A percentile compares a stretch with the other conserved stretches of the same genome.
phyloP scores from a whole-genome alignment of 2,329 filamentous ascomycete species.

The Elsinoe necatrix region DNA sequence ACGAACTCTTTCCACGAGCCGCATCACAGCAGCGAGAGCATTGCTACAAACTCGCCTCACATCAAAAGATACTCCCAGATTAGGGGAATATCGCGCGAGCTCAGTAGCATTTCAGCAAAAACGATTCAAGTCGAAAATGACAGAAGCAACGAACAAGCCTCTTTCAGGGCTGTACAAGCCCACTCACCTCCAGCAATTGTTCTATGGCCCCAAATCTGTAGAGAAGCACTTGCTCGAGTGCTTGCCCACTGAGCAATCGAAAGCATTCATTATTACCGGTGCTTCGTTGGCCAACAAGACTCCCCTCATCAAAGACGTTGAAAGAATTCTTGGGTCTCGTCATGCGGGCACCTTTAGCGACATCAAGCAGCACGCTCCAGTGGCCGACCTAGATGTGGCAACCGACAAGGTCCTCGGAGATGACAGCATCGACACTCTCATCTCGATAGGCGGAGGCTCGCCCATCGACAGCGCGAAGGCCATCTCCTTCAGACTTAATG shows the following conservation, averaged over 20 bases:
- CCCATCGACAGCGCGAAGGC: constrained; percentile 47
- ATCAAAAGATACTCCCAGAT: background rate
- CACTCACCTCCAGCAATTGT: constrained; percentile 41
- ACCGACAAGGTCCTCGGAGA: constrained; percentile 40
- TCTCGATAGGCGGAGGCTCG: constrained; percentile 47
- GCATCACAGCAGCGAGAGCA: background rate
- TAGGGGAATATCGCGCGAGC: background rate
- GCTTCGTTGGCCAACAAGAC: constrained; percentile 48
- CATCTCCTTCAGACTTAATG: constrained; percentile 38
- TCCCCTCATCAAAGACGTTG: constrained; percentile 43
- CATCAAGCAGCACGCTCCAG: constrained; percentile 48
- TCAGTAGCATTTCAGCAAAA: background rate
- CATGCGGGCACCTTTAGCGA: constrained; percentile 49
- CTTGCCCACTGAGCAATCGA: constrained; percentile 39
- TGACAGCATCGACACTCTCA: constrained; percentile 44
- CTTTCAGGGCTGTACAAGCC: constrained; percentile 45
- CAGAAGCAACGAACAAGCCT: constrained; percentile 37
- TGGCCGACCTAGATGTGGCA: constrained; percentile 47
- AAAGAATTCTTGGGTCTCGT: constrained; percentile 37
- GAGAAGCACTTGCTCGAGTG: constrained; percentile 38
- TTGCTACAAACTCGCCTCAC: background rate
- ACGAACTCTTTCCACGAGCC: background rate
- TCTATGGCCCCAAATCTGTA: constrained; percentile 44
- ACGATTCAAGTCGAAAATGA: constrained; percentile 33
- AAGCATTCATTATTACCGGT: constrained; percentile 51